Evolutionary conservation across 169 alveolate species (phyloP).

Genomic region (Babesia ovis): DNA sequence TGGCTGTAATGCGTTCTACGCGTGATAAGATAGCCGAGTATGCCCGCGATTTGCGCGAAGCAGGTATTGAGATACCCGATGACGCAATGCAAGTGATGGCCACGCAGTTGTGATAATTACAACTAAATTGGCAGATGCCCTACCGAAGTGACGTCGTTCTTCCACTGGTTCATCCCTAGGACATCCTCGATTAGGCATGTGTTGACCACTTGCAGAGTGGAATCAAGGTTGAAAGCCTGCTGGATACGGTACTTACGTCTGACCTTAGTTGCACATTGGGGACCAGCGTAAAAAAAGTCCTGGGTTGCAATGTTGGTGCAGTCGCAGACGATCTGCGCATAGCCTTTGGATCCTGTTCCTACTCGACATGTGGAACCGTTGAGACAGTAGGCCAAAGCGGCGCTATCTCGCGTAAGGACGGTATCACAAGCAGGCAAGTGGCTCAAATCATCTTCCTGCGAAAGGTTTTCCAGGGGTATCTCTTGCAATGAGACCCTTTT

Average conservation of each 20-base stretch:
- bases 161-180: conserved; percentile 67
- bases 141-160: conserved; percentile 56
- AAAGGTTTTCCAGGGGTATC: conserved; percentile 22
- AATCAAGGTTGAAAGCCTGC: conserved; percentile 31
- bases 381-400: conserved; percentile 25
- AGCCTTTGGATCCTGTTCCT: conserved; percentile 6
- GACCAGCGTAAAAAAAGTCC: conserved; percentile 60
- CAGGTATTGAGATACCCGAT: conserved; percentile 10
- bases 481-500: too few species aligned
- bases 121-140: conserved; percentile 40
- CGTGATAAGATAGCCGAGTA: conserved; percentile 26
- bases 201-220: conserved; percentile 35
- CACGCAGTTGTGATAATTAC: background rate
- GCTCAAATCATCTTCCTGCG: conserved; percentile 39
- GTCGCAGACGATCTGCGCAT: conserved; percentile 57
- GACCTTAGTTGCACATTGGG: conserved; percentile 55
- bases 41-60: conserved; percentile 6
- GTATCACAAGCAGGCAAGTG: conserved; percentile 12
- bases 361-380: conserved; percentile 57
- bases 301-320: conserved; percentile 52
- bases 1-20: conserved; percentile 18
- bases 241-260: conserved; percentile 12
- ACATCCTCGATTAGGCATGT: conserved; percentile 68
- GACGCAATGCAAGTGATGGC: conserved; percentile 2
- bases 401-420: conserved; percentile 37